Conservation (phyloP, 148 eudicot genomes). For the Linanthus parryae region DNA sequence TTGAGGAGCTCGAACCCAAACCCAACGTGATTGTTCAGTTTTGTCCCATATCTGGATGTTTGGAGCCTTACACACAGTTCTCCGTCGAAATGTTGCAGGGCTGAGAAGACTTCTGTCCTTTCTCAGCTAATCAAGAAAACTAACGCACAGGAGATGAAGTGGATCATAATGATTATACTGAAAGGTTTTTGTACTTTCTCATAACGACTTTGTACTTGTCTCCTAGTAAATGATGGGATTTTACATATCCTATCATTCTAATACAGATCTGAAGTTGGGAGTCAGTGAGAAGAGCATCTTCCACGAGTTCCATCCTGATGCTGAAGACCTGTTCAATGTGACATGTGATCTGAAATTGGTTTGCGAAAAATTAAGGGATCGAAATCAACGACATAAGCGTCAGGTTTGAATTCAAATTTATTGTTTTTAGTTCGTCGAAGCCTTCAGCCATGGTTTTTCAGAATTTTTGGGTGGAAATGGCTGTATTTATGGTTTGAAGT, state of each 20-base stretch:
- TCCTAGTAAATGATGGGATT: too few species aligned
- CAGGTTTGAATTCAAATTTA: too few species aligned
- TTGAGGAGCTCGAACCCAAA: too few species aligned
- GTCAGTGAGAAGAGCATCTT: slow-evolving; percentile 85
- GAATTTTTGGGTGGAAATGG: too few species aligned
- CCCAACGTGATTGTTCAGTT: too few species aligned
- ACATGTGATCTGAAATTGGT: slow-evolving; percentile 86
- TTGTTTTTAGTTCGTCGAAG: too few species aligned
- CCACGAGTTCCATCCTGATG: slow-evolving; percentile 95
- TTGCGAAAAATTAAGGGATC: slow-evolving; percentile 81
- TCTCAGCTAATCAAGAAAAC: slow-evolving; percentile 76
- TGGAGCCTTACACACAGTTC: too few species aligned
- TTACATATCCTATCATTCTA: slow-evolving; percentile 4
- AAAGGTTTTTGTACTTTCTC: slow-evolving; percentile 37
- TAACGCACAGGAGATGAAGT: slow-evolving; percentile 89
- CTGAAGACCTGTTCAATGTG: slow-evolving; percentile 95
- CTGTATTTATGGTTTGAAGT: too few species aligned
- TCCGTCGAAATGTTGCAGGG: slow-evolving; percentile 25
- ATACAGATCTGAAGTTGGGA: slow-evolving; percentile 79
- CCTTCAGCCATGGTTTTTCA: too few species aligned
- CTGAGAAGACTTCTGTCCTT: slow-evolving; percentile 53
- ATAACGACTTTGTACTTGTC: too few species aligned
- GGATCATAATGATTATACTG: slow-evolving; percentile 93
- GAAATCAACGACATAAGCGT: slow-evolving; percentile 77
- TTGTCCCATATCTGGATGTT: too few species aligned